Evolutionary conservation across 305 asterid genomes (phyloP), one percentile per base, ranked within the genome.

Genomic region (Fraxinus sp.): DNA sequence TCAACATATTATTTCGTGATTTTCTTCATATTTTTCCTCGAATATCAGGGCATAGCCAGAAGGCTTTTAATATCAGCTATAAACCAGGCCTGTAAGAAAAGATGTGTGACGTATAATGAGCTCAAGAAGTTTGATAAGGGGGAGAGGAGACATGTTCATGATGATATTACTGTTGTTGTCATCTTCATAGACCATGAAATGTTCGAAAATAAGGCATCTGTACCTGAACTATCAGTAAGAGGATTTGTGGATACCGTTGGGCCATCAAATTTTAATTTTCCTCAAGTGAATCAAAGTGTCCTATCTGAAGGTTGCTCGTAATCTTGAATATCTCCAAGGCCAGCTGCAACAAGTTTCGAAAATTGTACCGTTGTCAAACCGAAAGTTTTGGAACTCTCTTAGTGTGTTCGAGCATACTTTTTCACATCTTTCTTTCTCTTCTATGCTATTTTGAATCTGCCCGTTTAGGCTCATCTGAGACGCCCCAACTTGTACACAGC

Each of bases 131-230:
- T 82, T 14, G 91, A 87, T 24, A 81, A 77, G 11, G 95, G 97
- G 79, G 78, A n/a, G 52, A 89, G 97, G 82, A 90, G 99, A 86
- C 80, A 26, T 18, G 81, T 86, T 74, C 98, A 95, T 44, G 99
- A 95, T 74, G 99, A 95, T 74, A 94, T 95, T 20, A 89, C 97
- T 16, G 88, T 94, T 13, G 90, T 92, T 7, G 96, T 95, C 86
- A 22, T 91, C 87, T 95, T 91, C 86, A 36, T 95, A 32, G 97
- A 93, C 88, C 90, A 86, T 0, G 90, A 88, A 71, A 83, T 84
- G 89, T 62, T 83, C 84, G 87, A 86, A n/a, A 87, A 78, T 75
- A 85, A 77, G 35, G 81, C 76, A 35, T 11, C 84, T 39, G 82
- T 78, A 8, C 89, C 93, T 81, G 91, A 80, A 39, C 41, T 89